Conservation (phyloP, 2,329 filamentous ascomycete genomes). For the Fusarium sp. region DNA sequence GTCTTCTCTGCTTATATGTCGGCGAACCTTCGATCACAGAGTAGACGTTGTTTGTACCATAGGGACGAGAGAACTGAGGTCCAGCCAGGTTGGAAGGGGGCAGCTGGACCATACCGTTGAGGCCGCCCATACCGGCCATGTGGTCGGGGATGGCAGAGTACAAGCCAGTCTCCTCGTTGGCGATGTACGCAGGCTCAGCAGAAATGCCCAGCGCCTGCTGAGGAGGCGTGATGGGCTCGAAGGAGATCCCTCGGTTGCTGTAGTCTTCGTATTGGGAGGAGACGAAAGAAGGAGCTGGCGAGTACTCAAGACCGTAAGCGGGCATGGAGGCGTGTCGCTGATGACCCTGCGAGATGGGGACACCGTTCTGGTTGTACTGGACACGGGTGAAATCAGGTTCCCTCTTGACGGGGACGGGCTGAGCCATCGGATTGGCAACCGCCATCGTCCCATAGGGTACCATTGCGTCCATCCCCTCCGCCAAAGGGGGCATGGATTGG, state of each 20-base stretch:
- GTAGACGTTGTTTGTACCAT: constrained; percentile 83
- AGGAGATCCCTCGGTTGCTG: constrained; percentile 94
- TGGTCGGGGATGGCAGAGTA: constrained; percentile 96
- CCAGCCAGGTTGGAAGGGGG: constrained; percentile 87
- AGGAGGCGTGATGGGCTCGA: constrained; percentile 95
- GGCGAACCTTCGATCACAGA: constrained; percentile 97
- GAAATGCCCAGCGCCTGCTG: constrained; percentile 87
- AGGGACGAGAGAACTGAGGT: constrained; percentile 82
- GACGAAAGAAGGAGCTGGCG: constrained; percentile 95
- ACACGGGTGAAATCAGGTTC: constrained; percentile 86
- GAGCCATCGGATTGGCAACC: constrained; percentile 77
- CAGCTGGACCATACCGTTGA: constrained; percentile 92
- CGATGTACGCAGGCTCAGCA: constrained; percentile 94
- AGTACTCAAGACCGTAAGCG: constrained; percentile 94
- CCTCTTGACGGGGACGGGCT: constrained; percentile 81
- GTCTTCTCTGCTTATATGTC: constrained; percentile 96
- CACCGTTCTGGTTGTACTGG: constrained; percentile 92
- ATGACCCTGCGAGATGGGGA: constrained; percentile 84
- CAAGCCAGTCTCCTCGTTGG: constrained; percentile 95
- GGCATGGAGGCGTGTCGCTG: constrained; percentile 99
- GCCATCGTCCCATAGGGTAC: constrained; percentile 76
- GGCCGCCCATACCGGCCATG: constrained; percentile 75
- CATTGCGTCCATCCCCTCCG: constrained; percentile 79
- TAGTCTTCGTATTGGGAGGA: constrained; percentile 99
- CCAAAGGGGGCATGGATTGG: constrained; percentile 67